These are phyloP conservation scores for Fennellomyces sp. DNA, from an alignment of 371 early-diverging fungal genomes.

Conservation along the genomic window DNA sequence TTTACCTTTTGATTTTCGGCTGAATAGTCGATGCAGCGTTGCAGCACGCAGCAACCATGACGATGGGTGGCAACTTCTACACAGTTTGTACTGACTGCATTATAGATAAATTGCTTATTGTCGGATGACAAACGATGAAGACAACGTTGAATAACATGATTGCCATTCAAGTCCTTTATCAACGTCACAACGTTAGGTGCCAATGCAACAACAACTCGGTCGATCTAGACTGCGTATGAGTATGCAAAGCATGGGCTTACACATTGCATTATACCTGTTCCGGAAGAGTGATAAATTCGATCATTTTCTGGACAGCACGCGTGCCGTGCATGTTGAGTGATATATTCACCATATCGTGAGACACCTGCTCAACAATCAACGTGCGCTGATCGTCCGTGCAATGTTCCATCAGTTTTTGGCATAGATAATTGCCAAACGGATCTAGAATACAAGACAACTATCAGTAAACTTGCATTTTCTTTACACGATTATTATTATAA, in stretches of 20 bases:
- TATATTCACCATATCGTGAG: constrained; percentile 76
- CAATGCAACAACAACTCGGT: constrained; percentile 72
- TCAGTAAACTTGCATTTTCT: neutral
- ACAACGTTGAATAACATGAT: constrained; percentile 98
- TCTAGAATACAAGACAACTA: constrained; percentile 41
- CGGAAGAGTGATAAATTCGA: constrained; percentile 76
- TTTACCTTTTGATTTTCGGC: constrained; percentile 66
- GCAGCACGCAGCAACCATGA: constrained; percentile 98
- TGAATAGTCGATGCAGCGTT: constrained; percentile 94
- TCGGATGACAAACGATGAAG: constrained; percentile 72
- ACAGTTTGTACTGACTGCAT: constrained; percentile 83
- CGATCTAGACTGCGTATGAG: constrained; percentile 51
- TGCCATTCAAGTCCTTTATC: constrained; percentile 97
- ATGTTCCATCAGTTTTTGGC: constrained; percentile 86
- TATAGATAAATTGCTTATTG: constrained; percentile 86
- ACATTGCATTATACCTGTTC: constrained; percentile 49
- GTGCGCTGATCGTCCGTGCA: constrained; percentile 79
- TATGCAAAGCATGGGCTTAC: neutral
- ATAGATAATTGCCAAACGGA: constrained; percentile 92
- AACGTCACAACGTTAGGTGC: constrained; percentile 80
- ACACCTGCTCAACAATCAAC: constrained; percentile 71
- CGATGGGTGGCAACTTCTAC: constrained; percentile 90
- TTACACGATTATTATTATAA: neutral
- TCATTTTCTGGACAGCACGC: constrained; percentile 94
- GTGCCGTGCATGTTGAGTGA: constrained; percentile 97